Evolutionary conservation across 306 rosid genomes (phyloP).

Genomic region (Pyrus pyrifolia): DNA sequence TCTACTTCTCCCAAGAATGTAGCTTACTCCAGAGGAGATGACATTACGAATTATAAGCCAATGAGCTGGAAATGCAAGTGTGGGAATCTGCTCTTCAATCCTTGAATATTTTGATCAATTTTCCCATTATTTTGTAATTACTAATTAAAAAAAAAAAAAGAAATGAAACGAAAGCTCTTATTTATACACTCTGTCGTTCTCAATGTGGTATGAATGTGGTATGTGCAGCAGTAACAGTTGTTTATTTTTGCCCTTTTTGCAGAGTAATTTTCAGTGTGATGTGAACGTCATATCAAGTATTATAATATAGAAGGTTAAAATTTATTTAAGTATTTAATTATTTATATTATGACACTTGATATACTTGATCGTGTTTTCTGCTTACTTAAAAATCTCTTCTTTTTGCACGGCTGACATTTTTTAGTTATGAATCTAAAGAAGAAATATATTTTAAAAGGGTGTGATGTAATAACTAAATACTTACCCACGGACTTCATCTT

Average conservation of each 20-base stretch:
- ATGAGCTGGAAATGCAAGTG: conserved; percentile 89
- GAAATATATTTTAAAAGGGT: too few species aligned
- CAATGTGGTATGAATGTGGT: background rate
- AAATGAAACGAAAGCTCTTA: background rate
- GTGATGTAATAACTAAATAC: background rate
- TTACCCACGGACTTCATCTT: background rate
- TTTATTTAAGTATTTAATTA: too few species aligned
- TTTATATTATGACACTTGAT: too few species aligned
- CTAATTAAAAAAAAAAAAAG: background rate
- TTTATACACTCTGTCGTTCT: background rate
- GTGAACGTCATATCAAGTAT: too few species aligned
- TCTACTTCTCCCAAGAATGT: conserved; percentile 7
- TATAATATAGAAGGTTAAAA: too few species aligned
- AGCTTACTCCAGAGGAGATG: conserved; percentile 45
- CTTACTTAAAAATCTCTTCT: too few species aligned
- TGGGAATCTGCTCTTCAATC: conserved; percentile 59
- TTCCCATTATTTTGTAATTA: background rate
- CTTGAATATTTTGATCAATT: conserved; percentile 20
- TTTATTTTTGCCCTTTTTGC: background rate
- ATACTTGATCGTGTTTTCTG: too few species aligned
- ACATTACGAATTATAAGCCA: conserved; percentile 71
- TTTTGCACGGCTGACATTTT: background rate
- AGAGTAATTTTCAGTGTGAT: background rate
- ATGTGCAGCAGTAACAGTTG: background rate
- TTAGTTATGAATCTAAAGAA: background rate